phyloP scores from a whole-genome alignment of 768 basidiomycete genomes.

The Trametes cubensis region DNA sequence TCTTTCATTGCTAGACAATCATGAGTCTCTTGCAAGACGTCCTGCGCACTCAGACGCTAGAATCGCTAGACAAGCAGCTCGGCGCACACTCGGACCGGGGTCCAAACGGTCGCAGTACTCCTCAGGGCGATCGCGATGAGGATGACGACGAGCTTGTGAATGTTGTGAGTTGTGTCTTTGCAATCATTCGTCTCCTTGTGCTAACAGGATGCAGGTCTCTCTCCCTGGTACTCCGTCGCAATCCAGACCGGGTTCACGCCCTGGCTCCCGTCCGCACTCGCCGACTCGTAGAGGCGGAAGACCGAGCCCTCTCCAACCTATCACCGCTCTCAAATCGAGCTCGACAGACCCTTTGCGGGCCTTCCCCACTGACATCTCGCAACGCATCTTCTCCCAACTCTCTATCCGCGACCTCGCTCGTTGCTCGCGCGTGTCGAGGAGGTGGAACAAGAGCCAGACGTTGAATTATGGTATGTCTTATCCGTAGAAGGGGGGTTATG shows the following conservation, averaged over 20 bases:
- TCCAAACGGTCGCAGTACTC: conserved; percentile 20
- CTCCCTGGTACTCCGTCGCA: conserved; percentile 66
- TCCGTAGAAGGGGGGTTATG: neutral
- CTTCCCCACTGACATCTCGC: conserved; percentile 81
- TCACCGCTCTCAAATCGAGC: conserved; percentile 20
- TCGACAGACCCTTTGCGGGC: conserved; percentile 60
- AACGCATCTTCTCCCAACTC: conserved; percentile 71
- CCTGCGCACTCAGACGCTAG: conserved; percentile 55
- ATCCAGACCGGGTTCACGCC: conserved; percentile 53
- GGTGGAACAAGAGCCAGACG: conserved; percentile 89
- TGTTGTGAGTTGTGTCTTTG: conserved; percentile 53
- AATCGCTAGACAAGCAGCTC: conserved; percentile 36
- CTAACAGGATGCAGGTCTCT: conserved; percentile 51
- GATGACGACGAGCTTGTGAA: conserved; percentile 67
- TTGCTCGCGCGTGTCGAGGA: conserved; percentile 79
- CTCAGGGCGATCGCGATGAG: conserved; percentile 49
- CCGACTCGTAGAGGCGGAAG: conserved; percentile 37
- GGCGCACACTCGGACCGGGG: conserved; percentile 13
- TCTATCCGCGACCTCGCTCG: conserved; percentile 67
- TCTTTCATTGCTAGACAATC: neutral
- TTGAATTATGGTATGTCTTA: conserved; percentile 77
- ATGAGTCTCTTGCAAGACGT: conserved; percentile 74
- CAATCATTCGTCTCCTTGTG: neutral
- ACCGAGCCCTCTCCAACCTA: conserved; percentile 41
- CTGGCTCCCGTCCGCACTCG: conserved; percentile 38